Base-by-base conservation (phyloP, 2,329 filamentous ascomycete species). In the Fusarium nodosum region DNA sequence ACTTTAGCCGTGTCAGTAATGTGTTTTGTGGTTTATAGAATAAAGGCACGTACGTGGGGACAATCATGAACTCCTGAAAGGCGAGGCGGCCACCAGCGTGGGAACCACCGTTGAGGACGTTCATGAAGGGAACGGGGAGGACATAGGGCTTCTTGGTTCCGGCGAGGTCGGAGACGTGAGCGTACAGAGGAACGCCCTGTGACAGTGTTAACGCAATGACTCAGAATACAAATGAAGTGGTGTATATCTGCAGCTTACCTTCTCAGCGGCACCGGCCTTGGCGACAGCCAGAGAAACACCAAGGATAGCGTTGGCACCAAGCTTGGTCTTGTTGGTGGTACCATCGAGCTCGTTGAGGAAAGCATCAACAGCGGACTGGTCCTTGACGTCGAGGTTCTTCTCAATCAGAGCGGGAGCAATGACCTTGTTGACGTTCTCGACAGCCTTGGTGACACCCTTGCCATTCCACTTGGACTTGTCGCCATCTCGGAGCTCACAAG, bases 31-130 rank as follows among this genome's bases (percentile, higher is more conserved):
- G 10, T 39, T 33, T n/a, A 12, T 5, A 18, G 33, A 10, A 24
- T 54, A 20, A 24, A 39, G 30, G 15, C 15, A 84, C 88, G 81
- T 85, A 91, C 86, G 88, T 90, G 71, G 93, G 93, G 62, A 95
- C 93, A 76, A 97, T 95, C 93, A 97, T 97, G 88, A 97, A 97
- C 84, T 97, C 93, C 84, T 97, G 93, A 90, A 97, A 97, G 74
- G 93, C 93, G 76, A 97, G 89, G 81, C 94, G 93, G 79, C 96
- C 96, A 88, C 96, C 96, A 74, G 96, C 96, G 87, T 99, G 96
- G 78, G 95, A 98, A 75, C 96, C 86, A 76, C 93, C 93, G 83
- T 97, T 97, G 74, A 97, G 87, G 79, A 97, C 93, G 85, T 97
- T 97, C 91, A 93, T 93, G 89, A 97, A 97, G 76, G 93, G 93